Base-by-base conservation (phyloP, 2,329 filamentous ascomycete genomes). In the Fusarium oxysporum region DNA sequence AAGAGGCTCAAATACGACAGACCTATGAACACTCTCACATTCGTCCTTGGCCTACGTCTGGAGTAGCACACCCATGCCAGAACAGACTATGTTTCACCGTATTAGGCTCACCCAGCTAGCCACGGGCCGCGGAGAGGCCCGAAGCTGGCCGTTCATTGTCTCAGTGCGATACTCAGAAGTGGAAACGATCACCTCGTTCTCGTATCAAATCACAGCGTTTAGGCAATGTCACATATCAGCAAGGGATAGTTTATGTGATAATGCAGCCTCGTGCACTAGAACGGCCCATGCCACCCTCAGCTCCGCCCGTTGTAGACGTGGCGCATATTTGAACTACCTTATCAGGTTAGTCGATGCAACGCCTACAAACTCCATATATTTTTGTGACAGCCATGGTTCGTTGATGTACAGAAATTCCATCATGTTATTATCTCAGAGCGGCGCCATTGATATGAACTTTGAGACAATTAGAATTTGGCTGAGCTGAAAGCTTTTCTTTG, bases 351-450 rank as follows among this genome's bases (percentile, higher is more conserved):
- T 13, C 7, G 0, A 17, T 16, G 17, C 1, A 12, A 3, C 0
- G 5, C 50, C 13, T 9, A 1, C 13, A 11, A 37, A 28, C 7
- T 37, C 33, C 33, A 10, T 50, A 0, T 5, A 3, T 0, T 13
- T 33, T 2, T 32, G 3, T 19, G 21, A 1, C 30, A 23, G 11
- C 2, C 30, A 14, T 35, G 1, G 33, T 12, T 25, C 9, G 0
- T 4, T 28, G 1, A 13, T 13, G 0, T 1, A 4, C 0, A 17
- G 5, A 5, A n/a, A 4, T 1, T 12, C 2, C 3, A 9, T 38
- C 23, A 17, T n/a, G 9, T 13, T n/a, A 9, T 16, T 1, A 4
- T 19, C 7, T 16, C 17, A n/a, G 5, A n/a, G 13, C 1, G 17
- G 9, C 13, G 1, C 32, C 3, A 37, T 28, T 1, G 0, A 2